These are phyloP conservation scores for Cercospora sp. DNA, from an alignment of 2,329 filamentous ascomycete genomes.

Conservation along the genomic window DNA sequence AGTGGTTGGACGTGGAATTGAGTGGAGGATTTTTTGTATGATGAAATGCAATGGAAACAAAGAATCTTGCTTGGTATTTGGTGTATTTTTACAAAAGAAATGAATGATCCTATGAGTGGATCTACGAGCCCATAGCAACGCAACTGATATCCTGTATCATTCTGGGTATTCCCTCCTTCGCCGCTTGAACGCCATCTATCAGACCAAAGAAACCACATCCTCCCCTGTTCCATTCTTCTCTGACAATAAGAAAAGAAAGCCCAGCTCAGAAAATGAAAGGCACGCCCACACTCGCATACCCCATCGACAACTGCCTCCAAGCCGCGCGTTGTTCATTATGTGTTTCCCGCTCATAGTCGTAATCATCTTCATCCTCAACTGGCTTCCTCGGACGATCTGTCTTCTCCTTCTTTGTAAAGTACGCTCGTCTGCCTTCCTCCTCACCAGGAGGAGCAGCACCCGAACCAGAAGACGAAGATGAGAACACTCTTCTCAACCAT, in stretches of 20 bases:
- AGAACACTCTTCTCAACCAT: not conserved
- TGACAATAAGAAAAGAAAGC: not conserved
- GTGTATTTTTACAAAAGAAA: not conserved
- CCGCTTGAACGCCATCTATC: not conserved
- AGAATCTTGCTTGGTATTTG: not conserved
- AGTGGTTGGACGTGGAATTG: not conserved
- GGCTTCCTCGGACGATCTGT: not conserved
- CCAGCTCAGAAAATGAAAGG: not conserved
- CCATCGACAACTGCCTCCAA: not conserved
- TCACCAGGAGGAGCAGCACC: not conserved
- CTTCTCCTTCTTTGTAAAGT: not conserved
- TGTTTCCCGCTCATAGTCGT: not conserved
- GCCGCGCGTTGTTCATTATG: not conserved
- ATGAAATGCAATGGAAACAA: not conserved
- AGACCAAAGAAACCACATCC: not conserved
- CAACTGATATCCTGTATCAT: not conserved
- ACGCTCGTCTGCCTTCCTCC: not conserved
- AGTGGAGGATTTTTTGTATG: not conserved
- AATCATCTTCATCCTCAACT: not conserved
- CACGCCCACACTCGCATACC: not conserved
- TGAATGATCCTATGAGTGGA: not conserved
- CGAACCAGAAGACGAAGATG: not conserved
- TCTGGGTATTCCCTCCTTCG: not conserved
- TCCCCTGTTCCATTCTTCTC: not conserved
- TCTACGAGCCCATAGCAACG: not conserved